phyloP scores from a whole-genome alignment of 805 yeast genomes.

The Komagataella phaffii region DNA sequence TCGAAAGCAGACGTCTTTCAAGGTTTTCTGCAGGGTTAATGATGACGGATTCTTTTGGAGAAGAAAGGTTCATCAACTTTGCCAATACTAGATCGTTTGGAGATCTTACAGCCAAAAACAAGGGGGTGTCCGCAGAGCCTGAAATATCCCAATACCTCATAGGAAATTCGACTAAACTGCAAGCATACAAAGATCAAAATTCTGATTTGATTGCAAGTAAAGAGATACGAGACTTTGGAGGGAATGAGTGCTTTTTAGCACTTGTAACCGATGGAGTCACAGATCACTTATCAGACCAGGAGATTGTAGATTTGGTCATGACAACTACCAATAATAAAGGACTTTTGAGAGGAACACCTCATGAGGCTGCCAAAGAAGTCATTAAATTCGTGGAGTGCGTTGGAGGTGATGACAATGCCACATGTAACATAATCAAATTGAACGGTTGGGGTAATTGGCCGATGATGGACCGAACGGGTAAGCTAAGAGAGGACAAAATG shows the following conservation, averaged over 20 bases:
- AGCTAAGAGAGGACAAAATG: constrained; percentile 54
- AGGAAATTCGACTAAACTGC: constrained; percentile 40
- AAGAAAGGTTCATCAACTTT: constrained; percentile 61
- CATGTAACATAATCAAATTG: constrained; percentile 68
- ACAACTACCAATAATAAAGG: constrained; percentile 53
- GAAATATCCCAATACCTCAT: constrained; percentile 60
- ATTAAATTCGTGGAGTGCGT: constrained; percentile 72
- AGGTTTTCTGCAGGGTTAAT: constrained; percentile 49
- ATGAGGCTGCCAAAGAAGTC: constrained; percentile 74
- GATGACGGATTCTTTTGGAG: constrained; percentile 87
- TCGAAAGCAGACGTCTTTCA: constrained; percentile 61
- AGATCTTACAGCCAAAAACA: constrained; percentile 64
- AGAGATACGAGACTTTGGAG: constrained; percentile 39
- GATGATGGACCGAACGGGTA: constrained; percentile 68
- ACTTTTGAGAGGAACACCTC: constrained; percentile 66
- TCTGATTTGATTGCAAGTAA: constrained; percentile 7
- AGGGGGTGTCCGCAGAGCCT: constrained; percentile 89
- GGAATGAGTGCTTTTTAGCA: constrained; percentile 78
- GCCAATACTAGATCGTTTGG: constrained; percentile 96
- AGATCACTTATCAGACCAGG: constrained; percentile 74
- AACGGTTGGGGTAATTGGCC: constrained; percentile 97
- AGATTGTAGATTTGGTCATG: constrained; percentile 75
- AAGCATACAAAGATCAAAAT: constrained; percentile 12
- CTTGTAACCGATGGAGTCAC: constrained; percentile 84
- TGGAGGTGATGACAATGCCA: constrained; percentile 94